Evolutionary conservation across 495 filamentous ascomycete species (phyloP).

Genomic region (Penicillium daleae): DNA sequence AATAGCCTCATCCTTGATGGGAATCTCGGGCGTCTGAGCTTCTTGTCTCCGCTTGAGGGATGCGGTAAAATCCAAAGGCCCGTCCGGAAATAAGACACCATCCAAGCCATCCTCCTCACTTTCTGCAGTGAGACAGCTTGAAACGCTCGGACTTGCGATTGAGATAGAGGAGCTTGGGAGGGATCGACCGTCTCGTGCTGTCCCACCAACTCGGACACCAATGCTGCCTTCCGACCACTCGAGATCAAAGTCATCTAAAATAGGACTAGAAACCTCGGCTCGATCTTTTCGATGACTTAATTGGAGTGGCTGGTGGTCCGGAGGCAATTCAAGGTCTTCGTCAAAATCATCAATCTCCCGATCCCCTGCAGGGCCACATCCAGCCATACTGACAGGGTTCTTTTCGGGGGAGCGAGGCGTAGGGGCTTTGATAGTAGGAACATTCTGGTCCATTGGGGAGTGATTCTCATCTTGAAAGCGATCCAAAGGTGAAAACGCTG

Average conservation of each 20-base stretch:
- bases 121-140: slow-evolving; percentile 87
- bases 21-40: slow-evolving; percentile 47
- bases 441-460: slow-evolving; percentile 64
- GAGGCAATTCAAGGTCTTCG: slow-evolving; percentile 74
- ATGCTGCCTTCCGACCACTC: slow-evolving; percentile 93
- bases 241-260: slow-evolving; percentile 74
- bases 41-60: slow-evolving; percentile 71
- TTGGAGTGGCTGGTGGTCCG: slow-evolving; percentile 57
- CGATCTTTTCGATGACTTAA: slow-evolving; percentile 62
- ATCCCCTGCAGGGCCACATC: slow-evolving; percentile 32
- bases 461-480: slow-evolving; percentile 65
- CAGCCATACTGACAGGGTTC: slow-evolving; percentile 20
- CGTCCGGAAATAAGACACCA: slow-evolving; percentile 80
- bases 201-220: slow-evolving; percentile 85
- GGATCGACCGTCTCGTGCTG: slow-evolving; percentile 73
- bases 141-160: slow-evolving; percentile 85
- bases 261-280: slow-evolving; percentile 58
- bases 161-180: slow-evolving; percentile 84
- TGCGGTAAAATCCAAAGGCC: slow-evolving; percentile 78
- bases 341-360: slow-evolving; percentile 70
- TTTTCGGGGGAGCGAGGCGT: slow-evolving; percentile 59
- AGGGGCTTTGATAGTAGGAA: slow-evolving; percentile 69
- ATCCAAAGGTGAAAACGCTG: slow-evolving; percentile 49
- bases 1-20: slow-evolving; percentile 35
- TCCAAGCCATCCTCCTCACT: slow-evolving; percentile 90